Percentiles rank a stretch among this genome's conserved stretches.
Evolutionary conservation across 352 stramenopile species (phyloP).

Genomic region (Phytophthora multivora): DNA sequence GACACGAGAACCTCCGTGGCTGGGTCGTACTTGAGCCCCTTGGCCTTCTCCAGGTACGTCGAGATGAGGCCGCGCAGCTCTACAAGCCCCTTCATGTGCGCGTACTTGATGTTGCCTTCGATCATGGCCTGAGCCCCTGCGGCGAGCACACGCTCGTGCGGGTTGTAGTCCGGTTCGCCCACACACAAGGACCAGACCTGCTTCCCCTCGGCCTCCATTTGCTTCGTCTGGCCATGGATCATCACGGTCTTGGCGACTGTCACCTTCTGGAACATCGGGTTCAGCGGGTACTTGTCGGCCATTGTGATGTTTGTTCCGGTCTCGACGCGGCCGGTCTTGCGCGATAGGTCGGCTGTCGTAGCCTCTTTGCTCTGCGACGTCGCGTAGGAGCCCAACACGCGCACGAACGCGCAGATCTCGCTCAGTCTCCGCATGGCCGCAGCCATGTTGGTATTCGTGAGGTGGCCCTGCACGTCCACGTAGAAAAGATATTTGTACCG

Average conservation of each 20-base stretch:
- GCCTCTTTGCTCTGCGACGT: conserved; percentile 34
- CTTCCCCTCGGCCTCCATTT: conserved; percentile 94
- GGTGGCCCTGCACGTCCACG: conserved; percentile 68
- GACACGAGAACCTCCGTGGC: conserved; percentile 94
- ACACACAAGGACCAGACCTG: conserved; percentile 95
- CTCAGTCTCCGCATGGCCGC: conserved; percentile 81
- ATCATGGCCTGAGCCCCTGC: conserved; percentile 73
- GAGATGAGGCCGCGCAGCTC: conserved; percentile 90
- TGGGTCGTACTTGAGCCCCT: conserved; percentile 90
- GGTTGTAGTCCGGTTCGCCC: conserved; percentile 93
- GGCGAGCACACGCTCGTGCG: conserved; percentile 85
- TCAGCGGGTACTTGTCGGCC: conserved; percentile 67
- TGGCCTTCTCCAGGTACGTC: conserved; percentile 89
- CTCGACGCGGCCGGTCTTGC: conserved; percentile 22
- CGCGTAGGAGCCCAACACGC: conserved; percentile 85
- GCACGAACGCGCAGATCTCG: conserved; percentile 85
- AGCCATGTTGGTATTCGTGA: conserved; percentile 66
- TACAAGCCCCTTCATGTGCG: conserved; percentile 91
- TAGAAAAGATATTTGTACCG: conserved; percentile 86
- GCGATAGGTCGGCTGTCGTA: conserved; percentile 15
- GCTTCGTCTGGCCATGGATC: conserved; percentile 96
- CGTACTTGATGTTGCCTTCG: conserved; percentile 93
- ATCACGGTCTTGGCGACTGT: conserved; percentile 93
- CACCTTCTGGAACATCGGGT: conserved; percentile 86
- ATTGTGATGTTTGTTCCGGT: conserved; percentile 41